Conservation (phyloP, 139 green algal species). For the Tetraselmis chui region DNA sequence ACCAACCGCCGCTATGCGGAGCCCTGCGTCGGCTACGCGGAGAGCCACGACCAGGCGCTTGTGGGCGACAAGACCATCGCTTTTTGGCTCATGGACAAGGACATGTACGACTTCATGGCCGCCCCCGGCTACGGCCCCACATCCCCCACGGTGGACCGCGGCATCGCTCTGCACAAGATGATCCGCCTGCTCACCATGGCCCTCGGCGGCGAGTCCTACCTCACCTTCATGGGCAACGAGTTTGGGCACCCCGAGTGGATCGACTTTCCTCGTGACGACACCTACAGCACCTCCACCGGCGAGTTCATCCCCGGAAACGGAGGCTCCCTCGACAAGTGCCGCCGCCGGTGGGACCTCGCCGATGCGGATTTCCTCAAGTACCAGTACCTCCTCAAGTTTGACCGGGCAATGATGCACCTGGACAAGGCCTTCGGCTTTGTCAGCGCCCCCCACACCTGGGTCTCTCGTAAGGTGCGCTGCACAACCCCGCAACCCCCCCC, state of each 20-base stretch:
- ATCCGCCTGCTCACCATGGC: constrained; percentile 88
- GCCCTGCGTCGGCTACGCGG: constrained; percentile 88
- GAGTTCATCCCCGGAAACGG: constrained; percentile 86
- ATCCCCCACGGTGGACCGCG: constrained; percentile 67
- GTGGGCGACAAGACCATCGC: constrained; percentile 98
- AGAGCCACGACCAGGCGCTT: constrained; percentile 91
- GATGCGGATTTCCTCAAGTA: constrained; percentile 84
- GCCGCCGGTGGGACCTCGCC: constrained; percentile 86
- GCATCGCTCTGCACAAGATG: constrained; percentile 97
- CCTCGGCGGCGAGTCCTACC: constrained; percentile 89
- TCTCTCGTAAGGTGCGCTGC: constrained; percentile 50
- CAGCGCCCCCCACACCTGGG: constrained; percentile 62
- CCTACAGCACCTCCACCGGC: constrained; percentile 78
- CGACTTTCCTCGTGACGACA: constrained; percentile 94
- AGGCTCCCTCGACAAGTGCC: constrained; percentile 88
- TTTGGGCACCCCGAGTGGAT: constrained; percentile 98
- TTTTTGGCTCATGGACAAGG: constrained; percentile 98
- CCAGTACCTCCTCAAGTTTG: constrained; percentile 56
- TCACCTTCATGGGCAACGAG: constrained; percentile 98
- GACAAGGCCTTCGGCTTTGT: constrained; percentile 93
- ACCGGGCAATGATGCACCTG: constrained; percentile 87
- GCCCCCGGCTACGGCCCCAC: constrained; percentile 15
- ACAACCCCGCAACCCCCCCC: neutral
- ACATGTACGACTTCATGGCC: constrained; percentile 96
- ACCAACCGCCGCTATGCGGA: constrained; percentile 91